Base-by-base conservation (phyloP, 2,329 filamentous ascomycete species). In the Colletotrichum godetiae region DNA sequence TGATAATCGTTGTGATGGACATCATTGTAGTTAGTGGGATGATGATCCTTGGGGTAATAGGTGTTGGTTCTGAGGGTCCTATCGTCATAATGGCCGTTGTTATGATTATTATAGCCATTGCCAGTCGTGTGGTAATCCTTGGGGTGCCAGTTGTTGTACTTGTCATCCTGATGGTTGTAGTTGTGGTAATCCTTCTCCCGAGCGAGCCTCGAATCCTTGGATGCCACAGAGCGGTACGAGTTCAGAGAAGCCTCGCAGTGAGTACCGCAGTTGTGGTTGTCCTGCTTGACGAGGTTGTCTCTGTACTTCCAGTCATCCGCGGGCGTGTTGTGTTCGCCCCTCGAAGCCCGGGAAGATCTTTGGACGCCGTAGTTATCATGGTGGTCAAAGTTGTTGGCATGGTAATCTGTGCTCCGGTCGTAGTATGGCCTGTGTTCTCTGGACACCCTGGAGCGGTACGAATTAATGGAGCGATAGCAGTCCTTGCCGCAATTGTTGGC, bases 201-300 rank as follows among this genome's bases (percentile, higher is more conserved):
- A 2, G 67, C 13, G 0, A 67, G 33, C 3, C 4, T 35, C 2
- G 69, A 63, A 19, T 58, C 37, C 19, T 58, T 37, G 33, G 49
- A 63, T 0, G 37, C 64, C 6, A 58, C 58, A 2, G 69, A 68
- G 1, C 7, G 52, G 22, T 58, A 68, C 0, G 65, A 72, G 15
- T 52, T n/a, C 0, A 72, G 6, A 8, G 57, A 68, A 8, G 29
- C 19, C 2, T 37, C 12, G 3, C 65, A 68, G 29, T 8, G 19
- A 2, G 4, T 2, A 5, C 65, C 65, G 3, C 69, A 72, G n/a
- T 62, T 10, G 5, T n/a, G 2, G 1, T 5, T 12, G 2, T 53
- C 19, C 3, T 37, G 49, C n/a, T 72, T 72, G 5, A 22, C 52
- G 3, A 72, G 49, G 58, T 62, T 72, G 22, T 63, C 69, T n/a